phyloP scores from a whole-genome alignment of 2,329 filamentous ascomycete species.

The Aspergillus latus region DNA sequence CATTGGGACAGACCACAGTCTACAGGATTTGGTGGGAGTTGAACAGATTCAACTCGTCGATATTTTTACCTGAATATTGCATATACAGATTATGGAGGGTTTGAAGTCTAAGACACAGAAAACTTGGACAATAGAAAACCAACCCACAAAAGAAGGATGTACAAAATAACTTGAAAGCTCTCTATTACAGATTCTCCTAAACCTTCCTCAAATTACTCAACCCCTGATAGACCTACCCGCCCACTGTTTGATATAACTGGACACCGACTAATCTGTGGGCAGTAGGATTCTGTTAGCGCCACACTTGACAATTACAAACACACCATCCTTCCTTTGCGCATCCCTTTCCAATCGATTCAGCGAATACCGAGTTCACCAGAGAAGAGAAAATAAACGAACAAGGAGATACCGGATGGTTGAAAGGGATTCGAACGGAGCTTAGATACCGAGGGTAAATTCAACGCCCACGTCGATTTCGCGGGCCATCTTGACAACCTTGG shows the following conservation, averaged over 20 bases:
- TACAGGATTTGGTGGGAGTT: too few relatives aligned
- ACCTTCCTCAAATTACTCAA: slow-evolving; percentile 5
- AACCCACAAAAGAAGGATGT: slow-evolving; percentile 22
- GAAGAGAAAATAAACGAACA: slow-evolving; percentile 5
- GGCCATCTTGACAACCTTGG: slow-evolving; percentile 98
- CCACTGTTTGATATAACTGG: slow-evolving; percentile 11
- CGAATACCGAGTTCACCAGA: slow-evolving; percentile 10
- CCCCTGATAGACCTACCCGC: slow-evolving; percentile 12
- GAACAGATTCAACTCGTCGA: too few relatives aligned
- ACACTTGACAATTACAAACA: slow-evolving; percentile 10
- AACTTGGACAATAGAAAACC: slow-evolving; percentile 17
- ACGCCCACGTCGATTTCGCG: slow-evolving; percentile 97
- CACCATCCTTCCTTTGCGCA: slow-evolving; percentile 6
- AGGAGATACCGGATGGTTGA: slow-evolving; percentile 13
- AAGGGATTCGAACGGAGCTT: slow-evolving; percentile 36
- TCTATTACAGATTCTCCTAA: slow-evolving; percentile 22
- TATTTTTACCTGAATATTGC: too few relatives aligned
- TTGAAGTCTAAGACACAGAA: neutral
- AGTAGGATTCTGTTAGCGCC: slow-evolving; percentile 18
- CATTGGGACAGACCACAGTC: too few relatives aligned
- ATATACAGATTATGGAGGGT: too few relatives aligned
- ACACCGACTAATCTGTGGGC: slow-evolving; percentile 15
- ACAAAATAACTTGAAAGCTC: slow-evolving; percentile 25
- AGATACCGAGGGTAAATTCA: slow-evolving; percentile 93
- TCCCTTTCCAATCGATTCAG: slow-evolving; percentile 10